These are phyloP conservation scores for Rosa multiflora DNA, from an alignment of 306 rosid species.

Conservation along the genomic window DNA sequence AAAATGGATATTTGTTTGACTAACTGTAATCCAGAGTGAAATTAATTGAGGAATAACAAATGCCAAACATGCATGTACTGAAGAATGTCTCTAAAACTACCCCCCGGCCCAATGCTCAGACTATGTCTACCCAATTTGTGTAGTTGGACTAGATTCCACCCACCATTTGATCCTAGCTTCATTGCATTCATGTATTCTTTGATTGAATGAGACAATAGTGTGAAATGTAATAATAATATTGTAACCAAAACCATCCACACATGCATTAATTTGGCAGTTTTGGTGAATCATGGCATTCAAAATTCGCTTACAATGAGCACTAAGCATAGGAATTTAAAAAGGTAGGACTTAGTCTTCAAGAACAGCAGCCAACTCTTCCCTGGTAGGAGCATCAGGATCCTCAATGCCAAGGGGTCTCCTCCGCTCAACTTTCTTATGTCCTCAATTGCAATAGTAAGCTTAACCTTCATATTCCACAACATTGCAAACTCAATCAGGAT, in stretches of 20 bases:
- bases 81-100: too few species aligned
- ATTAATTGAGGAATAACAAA: too few species aligned
- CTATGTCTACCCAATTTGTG: too few species aligned
- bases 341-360: slow-evolving; percentile 66
- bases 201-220: neutral
- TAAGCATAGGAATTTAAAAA: neutral
- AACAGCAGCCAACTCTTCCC: slow-evolving; percentile 77
- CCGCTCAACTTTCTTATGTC: slow-evolving; percentile 90
- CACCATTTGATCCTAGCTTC: neutral
- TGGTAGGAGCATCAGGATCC: slow-evolving; percentile 72
- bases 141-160: neutral
- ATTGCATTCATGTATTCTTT: neutral
- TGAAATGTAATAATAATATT: neutral
- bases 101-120: too few species aligned
- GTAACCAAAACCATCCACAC: neutral
- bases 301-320: neutral
- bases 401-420: slow-evolving; percentile 87
- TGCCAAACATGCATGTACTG: too few species aligned
- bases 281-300: neutral
- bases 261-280: neutral
- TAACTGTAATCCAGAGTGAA: too few species aligned
- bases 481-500: neutral
- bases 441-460: slow-evolving; percentile 85
- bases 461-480: slow-evolving; percentile 48
- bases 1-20: too few species aligned